phyloP scores from a whole-genome alignment of 768 basidiomycete species.

The Pulveroboletus sp. region DNA sequence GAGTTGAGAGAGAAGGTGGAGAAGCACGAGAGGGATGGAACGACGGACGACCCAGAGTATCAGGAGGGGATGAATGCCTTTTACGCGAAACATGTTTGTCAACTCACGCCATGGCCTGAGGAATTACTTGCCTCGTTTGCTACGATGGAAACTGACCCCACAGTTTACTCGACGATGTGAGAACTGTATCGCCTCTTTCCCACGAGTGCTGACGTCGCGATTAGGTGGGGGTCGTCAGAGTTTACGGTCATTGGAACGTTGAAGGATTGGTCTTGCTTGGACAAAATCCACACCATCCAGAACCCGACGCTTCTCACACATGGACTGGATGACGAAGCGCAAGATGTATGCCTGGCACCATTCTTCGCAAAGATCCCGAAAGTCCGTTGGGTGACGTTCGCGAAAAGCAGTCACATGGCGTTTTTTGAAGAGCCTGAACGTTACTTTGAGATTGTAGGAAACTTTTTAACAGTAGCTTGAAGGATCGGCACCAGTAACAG shows the following conservation, averaged over 20 bases:
- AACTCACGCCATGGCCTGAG: constrained; percentile 33
- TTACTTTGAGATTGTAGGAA: constrained; percentile 17
- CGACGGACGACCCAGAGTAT: constrained; percentile 32
- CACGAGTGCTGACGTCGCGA: background rate
- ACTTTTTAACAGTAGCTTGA: constrained; percentile 11
- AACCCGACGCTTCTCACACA: constrained; percentile 40
- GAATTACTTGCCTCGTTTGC: constrained; percentile 28
- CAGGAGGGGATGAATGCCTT: constrained; percentile 23
- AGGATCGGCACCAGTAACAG: too few species aligned
- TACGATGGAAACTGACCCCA: constrained; percentile 27
- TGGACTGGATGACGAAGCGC: constrained; percentile 37
- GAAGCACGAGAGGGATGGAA: constrained; percentile 35
- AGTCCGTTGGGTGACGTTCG: constrained; percentile 35
- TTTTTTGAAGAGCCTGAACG: constrained; percentile 15
- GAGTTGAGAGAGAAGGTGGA: constrained; percentile 29
- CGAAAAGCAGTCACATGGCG: constrained; percentile 20
- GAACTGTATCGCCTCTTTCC: too few species aligned
- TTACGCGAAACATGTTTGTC: constrained; percentile 37
- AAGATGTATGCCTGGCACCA: constrained; percentile 32
- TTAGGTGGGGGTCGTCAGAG: constrained; percentile 28
- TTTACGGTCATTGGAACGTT: constrained; percentile 40
- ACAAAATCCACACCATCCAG: constrained; percentile 39
- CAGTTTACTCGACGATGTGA: constrained; percentile 35
- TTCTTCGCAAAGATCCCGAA: constrained; percentile 35
- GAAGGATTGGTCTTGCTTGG: constrained; percentile 46